These are phyloP conservation scores for Globisporangium apiculatum DNA, from an alignment of 352 stramenopile species.

Conservation along the genomic window DNA sequence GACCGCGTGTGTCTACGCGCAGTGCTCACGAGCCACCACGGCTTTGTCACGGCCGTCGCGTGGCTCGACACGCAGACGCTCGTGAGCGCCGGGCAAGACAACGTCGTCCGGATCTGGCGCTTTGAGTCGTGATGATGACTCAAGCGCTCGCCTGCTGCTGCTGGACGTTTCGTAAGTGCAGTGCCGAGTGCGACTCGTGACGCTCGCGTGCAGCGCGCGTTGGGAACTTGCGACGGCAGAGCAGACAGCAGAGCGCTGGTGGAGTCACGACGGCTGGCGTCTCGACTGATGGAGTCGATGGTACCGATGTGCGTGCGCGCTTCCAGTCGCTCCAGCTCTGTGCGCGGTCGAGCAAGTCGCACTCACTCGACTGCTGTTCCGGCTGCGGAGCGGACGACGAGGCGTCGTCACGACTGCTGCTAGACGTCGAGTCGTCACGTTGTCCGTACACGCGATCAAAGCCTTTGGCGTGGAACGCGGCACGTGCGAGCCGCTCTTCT, in stretches of 20 bases:
- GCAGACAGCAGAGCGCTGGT: constrained; percentile 32
- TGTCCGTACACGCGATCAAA: constrained; percentile 52
- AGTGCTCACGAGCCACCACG: constrained; percentile 41
- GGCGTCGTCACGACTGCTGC: not conserved
- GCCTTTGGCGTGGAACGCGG: constrained; percentile 49
- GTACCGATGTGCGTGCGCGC: constrained; percentile 9
- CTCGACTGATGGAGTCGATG: constrained; percentile 2
- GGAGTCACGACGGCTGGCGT: not conserved
- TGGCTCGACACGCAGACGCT: constrained; percentile 40
- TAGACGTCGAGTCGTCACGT: not conserved
- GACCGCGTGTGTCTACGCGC: constrained; percentile 21
- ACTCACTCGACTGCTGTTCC: not conserved
- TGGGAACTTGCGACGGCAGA: constrained; percentile 72
- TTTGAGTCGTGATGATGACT: constrained; percentile 9
- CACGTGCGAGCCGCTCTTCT: constrained; percentile 53
- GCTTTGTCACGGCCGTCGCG: constrained; percentile 54
- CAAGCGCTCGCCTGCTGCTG: not conserved
- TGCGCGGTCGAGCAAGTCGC: constrained; percentile 28
- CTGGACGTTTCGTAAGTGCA: constrained; percentile 42
- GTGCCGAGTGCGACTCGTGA: constrained; percentile 45
- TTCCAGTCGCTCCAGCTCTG: constrained; percentile 32
- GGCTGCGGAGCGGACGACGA: constrained; percentile 20
- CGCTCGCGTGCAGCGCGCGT: constrained; percentile 27
- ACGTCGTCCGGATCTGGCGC: constrained; percentile 63
- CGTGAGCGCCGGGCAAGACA: constrained; percentile 57